phyloP scores from a whole-genome alignment of 345 rosid genomes.

The Tarenaya hassleriana region DNA sequence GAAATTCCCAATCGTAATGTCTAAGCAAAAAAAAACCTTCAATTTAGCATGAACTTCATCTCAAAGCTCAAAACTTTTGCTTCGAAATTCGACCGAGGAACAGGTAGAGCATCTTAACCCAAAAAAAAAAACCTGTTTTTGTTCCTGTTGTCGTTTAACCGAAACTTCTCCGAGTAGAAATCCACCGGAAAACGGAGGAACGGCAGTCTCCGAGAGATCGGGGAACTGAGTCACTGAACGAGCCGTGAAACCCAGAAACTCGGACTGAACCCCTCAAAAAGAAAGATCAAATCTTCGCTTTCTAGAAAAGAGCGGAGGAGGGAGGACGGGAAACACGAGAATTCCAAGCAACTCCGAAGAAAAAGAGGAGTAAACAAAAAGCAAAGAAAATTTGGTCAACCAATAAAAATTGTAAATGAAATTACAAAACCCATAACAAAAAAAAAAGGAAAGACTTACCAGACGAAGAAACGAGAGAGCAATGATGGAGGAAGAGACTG shows the following conservation, averaged over 20 bases:
- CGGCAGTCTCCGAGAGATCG: slow-evolving; percentile 8
- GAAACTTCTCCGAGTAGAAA: slow-evolving; percentile 10
- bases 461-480: slow-evolving; percentile 16
- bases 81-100: neutral
- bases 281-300: slow-evolving; percentile 18
- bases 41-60: neutral
- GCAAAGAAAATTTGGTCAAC: too few species aligned
- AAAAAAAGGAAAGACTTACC: slow-evolving; percentile 10
- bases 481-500: slow-evolving; percentile 16
- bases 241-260: neutral
- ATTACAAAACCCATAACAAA: neutral
- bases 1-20: neutral
- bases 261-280: slow-evolving; percentile 16
- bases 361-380: slow-evolving; percentile 13
- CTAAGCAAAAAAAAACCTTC: neutral
- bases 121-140: neutral
- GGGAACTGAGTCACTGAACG: neutral
- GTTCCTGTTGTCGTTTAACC: too few species aligned
- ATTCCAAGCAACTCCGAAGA: too few species aligned
- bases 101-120: neutral
- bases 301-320: slow-evolving; percentile 20
- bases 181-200: slow-evolving; percentile 7
- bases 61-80: slow-evolving; percentile 1
- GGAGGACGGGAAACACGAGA: too few species aligned
- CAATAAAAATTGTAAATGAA: too few species aligned